Conservation (phyloP, 345 rosid species). For the Eucalyptus paniculata region DNA sequence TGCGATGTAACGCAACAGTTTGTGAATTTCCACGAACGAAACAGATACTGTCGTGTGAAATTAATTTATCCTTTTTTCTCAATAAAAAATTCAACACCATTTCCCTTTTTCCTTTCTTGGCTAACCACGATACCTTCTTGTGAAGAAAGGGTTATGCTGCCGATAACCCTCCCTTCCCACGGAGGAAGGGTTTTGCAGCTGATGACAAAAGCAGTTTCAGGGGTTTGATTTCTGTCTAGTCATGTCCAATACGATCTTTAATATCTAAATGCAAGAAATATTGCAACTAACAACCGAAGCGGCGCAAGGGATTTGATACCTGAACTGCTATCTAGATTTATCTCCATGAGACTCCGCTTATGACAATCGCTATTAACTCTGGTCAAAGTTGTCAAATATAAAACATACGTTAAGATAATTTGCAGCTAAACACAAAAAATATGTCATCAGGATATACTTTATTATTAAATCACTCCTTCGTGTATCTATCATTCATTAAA, state of each 20-base stretch:
- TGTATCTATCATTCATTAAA: background rate
- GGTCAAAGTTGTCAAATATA: background rate
- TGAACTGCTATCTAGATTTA: background rate
- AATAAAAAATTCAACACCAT: background rate
- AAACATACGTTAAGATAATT: background rate
- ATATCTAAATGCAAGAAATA: background rate
- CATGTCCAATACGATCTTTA: background rate
- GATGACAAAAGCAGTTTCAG: background rate
- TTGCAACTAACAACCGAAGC: background rate
- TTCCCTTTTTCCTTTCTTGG: background rate
- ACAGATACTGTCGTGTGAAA: background rate
- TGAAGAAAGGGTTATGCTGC: background rate
- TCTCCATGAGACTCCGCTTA: background rate
- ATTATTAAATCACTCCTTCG: background rate
- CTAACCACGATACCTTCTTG: background rate
- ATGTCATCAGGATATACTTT: background rate
- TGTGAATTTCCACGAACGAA: background rate
- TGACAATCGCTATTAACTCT: background rate
- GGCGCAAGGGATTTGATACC: background rate
- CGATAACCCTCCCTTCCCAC: background rate
- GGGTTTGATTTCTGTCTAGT: background rate
- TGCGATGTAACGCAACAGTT: background rate
- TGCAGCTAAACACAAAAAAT: background rate
- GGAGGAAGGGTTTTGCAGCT: background rate
- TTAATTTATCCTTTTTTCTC: background rate